phyloP scores from a whole-genome alignment of 495 filamentous ascomycete genomes.

The Daldinia vernicosa region DNA sequence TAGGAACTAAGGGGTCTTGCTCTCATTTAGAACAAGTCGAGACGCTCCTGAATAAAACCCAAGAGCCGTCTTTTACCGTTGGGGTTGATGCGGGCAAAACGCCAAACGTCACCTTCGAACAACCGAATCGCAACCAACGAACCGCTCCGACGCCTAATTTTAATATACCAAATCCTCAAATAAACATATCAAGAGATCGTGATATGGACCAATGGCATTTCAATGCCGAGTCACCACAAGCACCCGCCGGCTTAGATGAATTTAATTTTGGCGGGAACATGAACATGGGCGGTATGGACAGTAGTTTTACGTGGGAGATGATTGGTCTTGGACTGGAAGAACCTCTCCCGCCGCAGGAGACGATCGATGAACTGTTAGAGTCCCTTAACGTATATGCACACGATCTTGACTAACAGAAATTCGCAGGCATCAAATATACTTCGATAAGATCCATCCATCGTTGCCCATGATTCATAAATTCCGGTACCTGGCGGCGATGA shows the following conservation, averaged over 20 bases:
- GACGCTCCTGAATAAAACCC: constrained; percentile 78
- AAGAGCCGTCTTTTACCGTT: constrained; percentile 57
- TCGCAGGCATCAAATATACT: constrained; percentile 81
- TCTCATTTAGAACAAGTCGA: constrained; percentile 84
- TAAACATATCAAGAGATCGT: constrained; percentile 53
- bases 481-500: constrained; percentile 84
- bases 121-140: constrained; percentile 44
- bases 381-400: constrained; percentile 30
- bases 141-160: constrained; percentile 54
- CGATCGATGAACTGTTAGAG: constrained; percentile 85
- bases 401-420: constrained; percentile 28
- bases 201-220: constrained; percentile 64
- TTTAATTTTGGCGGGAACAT: constrained; percentile 62
- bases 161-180: constrained; percentile 54
- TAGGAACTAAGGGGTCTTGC: constrained; percentile 31
- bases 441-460: constrained; percentile 87
- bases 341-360: constrained; percentile 84
- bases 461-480: constrained; percentile 88
- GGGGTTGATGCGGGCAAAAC: constrained; percentile 48
- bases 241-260: constrained; percentile 52
- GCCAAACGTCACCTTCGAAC: constrained; percentile 46
- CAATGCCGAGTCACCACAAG: constrained; percentile 60
- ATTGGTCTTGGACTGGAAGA: constrained; percentile 93
- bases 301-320: constrained; percentile 84
- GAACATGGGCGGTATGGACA: constrained; percentile 54